These are phyloP conservation scores for Aspergillus hiratsukae DNA, from an alignment of 2,329 filamentous ascomycete species.

Conservation along the genomic window DNA sequence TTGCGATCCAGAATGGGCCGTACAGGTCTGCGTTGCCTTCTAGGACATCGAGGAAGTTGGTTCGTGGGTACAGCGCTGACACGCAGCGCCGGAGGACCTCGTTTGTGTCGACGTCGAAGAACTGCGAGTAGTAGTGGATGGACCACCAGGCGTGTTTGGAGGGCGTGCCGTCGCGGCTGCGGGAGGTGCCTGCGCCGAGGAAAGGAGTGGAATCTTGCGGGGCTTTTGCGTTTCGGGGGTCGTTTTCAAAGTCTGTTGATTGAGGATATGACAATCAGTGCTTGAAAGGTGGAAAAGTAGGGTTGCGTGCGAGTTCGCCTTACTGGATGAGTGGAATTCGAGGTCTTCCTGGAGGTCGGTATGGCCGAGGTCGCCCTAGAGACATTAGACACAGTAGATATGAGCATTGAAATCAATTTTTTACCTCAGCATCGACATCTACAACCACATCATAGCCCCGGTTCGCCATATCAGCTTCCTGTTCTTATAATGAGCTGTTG, in stretches of 20 bases:
- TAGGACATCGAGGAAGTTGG: constrained; percentile 93
- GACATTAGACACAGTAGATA: constrained; percentile 8
- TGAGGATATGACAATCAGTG: background rate
- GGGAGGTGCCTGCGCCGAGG: constrained; percentile 39
- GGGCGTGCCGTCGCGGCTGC: constrained; percentile 39
- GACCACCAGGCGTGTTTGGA: constrained; percentile 90
- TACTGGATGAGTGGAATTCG: constrained; percentile 91
- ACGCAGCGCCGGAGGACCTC: constrained; percentile 83
- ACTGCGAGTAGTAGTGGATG: constrained; percentile 90
- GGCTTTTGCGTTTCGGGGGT: constrained; percentile 47
- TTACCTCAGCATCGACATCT: constrained; percentile 91
- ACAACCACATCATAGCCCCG: constrained; percentile 97
- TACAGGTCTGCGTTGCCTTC: constrained; percentile 97
- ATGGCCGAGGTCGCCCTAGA: constrained; percentile 90
- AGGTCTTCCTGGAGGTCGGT: constrained; percentile 98
- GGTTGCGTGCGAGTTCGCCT: constrained; percentile 13
- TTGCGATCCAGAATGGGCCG: constrained; percentile 97
- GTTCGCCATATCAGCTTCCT: constrained; percentile 60
- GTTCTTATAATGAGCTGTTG: constrained; percentile 10
- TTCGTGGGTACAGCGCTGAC: constrained; percentile 82
- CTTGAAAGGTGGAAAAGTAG: background rate
- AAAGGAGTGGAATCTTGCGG: constrained; percentile 49
- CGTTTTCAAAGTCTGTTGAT: constrained; percentile 63
- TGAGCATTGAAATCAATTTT: background rate
- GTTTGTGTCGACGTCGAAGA: constrained; percentile 95